These are phyloP conservation scores for Lotus japonicus DNA, from an alignment of 306 rosid genomes.

Conservation along the genomic window DNA sequence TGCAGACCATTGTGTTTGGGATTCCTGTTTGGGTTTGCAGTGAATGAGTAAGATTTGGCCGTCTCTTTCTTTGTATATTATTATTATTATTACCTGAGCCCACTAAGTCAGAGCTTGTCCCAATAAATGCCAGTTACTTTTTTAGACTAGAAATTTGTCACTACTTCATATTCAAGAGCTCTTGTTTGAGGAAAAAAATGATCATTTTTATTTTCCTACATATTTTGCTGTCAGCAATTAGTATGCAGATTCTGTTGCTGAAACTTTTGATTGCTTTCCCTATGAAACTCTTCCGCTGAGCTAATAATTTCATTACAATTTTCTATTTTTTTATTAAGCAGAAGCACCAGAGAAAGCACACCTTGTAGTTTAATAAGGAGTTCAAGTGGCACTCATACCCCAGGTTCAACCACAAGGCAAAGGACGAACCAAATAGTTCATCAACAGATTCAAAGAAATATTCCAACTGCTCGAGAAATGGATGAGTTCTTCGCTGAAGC, in stretches of 20 bases:
- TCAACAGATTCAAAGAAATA: constrained; percentile 38
- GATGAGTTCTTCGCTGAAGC: constrained; percentile 78
- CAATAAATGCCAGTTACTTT: constrained; percentile 28
- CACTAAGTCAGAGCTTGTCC: constrained; percentile 35
- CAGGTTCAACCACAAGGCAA: constrained; percentile 62
- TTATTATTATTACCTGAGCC: constrained; percentile 21
- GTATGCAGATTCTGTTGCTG: constrained; percentile 25
- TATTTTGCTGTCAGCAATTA: constrained; percentile 27
- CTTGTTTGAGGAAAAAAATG: not conserved
- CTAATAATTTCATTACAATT: not conserved
- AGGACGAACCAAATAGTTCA: constrained; percentile 22
- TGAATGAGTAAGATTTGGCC: constrained; percentile 39
- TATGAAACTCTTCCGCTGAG: not conserved
- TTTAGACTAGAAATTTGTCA: constrained; percentile 31
- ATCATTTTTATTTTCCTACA: not conserved
- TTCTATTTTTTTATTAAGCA: constrained; percentile 15
- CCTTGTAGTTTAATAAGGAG: constrained; percentile 75
- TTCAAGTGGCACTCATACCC: constrained; percentile 39
- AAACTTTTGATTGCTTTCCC: constrained; percentile 11
- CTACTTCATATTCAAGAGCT: constrained; percentile 1
- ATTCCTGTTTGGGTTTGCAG: constrained; percentile 28
- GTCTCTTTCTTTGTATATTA: constrained; percentile 29
- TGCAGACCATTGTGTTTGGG: constrained; percentile 27
- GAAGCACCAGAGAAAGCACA: constrained; percentile 76
- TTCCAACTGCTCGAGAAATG: constrained; percentile 64